These are phyloP conservation scores for Amphichorda felina DNA, from an alignment of 2,329 filamentous ascomycete genomes.

Conservation along the genomic window DNA sequence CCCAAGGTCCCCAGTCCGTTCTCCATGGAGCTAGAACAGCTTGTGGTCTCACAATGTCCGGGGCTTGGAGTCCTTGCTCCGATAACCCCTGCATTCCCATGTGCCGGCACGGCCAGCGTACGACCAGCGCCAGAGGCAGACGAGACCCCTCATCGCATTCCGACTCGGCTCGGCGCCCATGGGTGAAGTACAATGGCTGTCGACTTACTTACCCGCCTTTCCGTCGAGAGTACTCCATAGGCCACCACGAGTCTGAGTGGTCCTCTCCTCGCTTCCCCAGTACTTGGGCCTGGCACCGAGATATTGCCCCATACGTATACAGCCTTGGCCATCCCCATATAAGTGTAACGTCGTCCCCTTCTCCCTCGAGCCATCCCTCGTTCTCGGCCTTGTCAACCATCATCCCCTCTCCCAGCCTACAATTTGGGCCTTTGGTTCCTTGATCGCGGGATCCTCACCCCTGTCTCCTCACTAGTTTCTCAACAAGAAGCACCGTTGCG, in stretches of 20 bases:
- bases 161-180: background rate
- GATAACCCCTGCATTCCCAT: background rate
- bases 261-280: background rate
- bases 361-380: background rate
- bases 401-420: background rate
- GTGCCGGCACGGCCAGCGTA: background rate
- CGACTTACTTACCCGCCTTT: constrained; percentile 1
- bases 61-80: constrained; percentile 1
- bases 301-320: background rate
- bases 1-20: background rate
- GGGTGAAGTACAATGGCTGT: background rate
- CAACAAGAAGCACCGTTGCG: background rate
- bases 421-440: too few relatives aligned
- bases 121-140: background rate
- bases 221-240: background rate
- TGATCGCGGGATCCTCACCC: too few relatives aligned
- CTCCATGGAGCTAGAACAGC: too few relatives aligned
- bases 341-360: constrained; percentile 1
- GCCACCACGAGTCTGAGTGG: background rate
- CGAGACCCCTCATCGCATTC: constrained; percentile 1
- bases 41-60: background rate
- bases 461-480: background rate
- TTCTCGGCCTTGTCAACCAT: background rate
- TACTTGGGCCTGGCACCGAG: background rate
- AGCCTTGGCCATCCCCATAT: background rate